phyloP scores from a whole-genome alignment of 2,329 filamentous ascomycete genomes.

The Colletotrichum phormii region DNA sequence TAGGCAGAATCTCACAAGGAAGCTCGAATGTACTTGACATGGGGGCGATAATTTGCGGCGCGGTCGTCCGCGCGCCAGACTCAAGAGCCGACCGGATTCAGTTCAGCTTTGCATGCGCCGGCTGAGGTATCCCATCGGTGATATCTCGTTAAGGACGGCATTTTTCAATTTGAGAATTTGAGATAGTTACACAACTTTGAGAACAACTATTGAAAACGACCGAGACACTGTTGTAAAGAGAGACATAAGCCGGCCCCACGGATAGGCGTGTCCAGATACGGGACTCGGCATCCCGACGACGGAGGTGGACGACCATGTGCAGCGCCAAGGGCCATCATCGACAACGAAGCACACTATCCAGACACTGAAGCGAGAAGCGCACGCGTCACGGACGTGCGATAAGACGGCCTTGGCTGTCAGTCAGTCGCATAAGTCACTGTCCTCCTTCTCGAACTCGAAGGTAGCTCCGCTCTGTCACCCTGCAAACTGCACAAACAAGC shows the following conservation, averaged over 20 bases:
- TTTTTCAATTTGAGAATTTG: background rate
- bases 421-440: background rate
- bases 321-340: slow-evolving; percentile 30
- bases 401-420: background rate
- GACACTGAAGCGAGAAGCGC: slow-evolving; percentile 3
- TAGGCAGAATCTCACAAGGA: background rate
- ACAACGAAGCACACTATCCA: background rate
- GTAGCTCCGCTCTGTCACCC: background rate
- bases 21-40: background rate
- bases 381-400: slow-evolving; percentile 13
- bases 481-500: slow-evolving; percentile 15
- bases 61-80: background rate
- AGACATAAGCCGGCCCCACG: background rate
- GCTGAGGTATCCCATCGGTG: background rate
- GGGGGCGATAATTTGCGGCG: background rate
- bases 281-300: slow-evolving; percentile 23
- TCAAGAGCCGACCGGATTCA: background rate
- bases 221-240: background rate
- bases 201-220: background rate
- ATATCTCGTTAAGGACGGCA: background rate
- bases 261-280: slow-evolving; percentile 26
- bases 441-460: background rate
- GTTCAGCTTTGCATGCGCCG: background rate
- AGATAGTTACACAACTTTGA: background rate
- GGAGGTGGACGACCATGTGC: background rate